phyloP scores from a whole-genome alignment of 371 early-diverging fungal species.

The Apophysomyces trapeziformis region DNA sequence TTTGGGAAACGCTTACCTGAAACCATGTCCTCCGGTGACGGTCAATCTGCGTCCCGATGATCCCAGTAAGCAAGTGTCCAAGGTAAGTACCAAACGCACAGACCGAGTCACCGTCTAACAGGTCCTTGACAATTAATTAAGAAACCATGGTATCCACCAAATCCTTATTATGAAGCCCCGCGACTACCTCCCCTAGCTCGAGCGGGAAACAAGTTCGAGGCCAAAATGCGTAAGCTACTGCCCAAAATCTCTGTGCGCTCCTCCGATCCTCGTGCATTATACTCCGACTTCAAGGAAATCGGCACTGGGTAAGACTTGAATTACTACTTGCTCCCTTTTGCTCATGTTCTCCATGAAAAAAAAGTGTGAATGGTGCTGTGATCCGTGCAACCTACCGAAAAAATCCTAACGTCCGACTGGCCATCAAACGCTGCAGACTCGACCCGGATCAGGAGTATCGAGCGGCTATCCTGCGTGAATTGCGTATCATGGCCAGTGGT shows the following conservation, averaged over 20 bases:
- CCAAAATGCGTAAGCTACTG: constrained; percentile 31
- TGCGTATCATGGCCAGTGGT: constrained; percentile 52
- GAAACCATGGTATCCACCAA: constrained; percentile 45
- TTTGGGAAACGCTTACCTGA: constrained; percentile 41
- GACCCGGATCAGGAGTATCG: constrained; percentile 52
- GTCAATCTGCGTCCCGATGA: constrained; percentile 44
- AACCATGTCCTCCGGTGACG: constrained; percentile 43
- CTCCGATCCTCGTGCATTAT: constrained; percentile 41
- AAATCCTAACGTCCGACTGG: constrained; percentile 34
- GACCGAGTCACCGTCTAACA: background rate
- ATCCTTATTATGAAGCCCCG: constrained; percentile 34
- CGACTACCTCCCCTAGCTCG: constrained; percentile 31
- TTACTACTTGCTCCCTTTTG: background rate
- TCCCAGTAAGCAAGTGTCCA: constrained; percentile 45
- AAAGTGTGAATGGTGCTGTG: constrained; percentile 52
- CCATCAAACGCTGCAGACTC: constrained; percentile 52
- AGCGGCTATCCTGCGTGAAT: constrained; percentile 47
- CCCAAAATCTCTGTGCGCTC: constrained; percentile 39
- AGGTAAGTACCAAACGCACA: constrained; percentile 28
- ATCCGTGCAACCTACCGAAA: constrained; percentile 40
- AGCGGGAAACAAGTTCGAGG: constrained; percentile 33
- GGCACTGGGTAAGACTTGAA: constrained; percentile 41
- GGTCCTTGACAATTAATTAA: constrained; percentile 2
- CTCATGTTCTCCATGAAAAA: background rate
- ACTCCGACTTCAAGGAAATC: constrained; percentile 43